phyloP scores from a whole-genome alignment of 2,329 filamentous ascomycete genomes.

The Neophaeococcomyces aloes region DNA sequence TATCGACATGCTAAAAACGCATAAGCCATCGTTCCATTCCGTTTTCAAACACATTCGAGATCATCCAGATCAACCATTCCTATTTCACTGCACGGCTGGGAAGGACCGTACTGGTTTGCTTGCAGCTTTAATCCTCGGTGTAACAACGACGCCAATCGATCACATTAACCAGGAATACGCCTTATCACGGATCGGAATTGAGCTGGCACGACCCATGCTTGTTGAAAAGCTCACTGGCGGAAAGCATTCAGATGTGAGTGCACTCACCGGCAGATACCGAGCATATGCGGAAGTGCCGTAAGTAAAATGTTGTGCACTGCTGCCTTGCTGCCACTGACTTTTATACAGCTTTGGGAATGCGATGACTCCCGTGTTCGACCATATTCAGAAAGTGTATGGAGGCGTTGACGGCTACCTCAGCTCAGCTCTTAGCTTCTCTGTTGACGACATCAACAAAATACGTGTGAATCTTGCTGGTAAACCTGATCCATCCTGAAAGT shows the following conservation, averaged over 20 bases:
- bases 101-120: conserved; percentile 67
- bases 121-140: conserved; percentile 51
- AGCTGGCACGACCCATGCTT: conserved; percentile 3
- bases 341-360: background rate
- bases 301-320: background rate
- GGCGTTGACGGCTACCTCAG: conserved; percentile 54
- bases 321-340: background rate
- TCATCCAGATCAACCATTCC: conserved; percentile 37
- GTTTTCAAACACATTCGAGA: conserved; percentile 51
- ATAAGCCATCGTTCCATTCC: conserved; percentile 42
- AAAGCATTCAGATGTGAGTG: background rate
- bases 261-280: background rate
- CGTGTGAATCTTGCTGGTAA: too few relatives aligned
- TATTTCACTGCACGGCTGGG: conserved; percentile 64
- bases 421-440: conserved; percentile 47
- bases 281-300: conserved; percentile 1
- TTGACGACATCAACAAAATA: conserved; percentile 30
- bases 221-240: background rate
- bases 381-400: conserved; percentile 51
- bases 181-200: conserved; percentile 52
- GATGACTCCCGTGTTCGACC: conserved; percentile 41
- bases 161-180: conserved; percentile 55
- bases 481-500: too few relatives aligned
- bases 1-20: conserved; percentile 55
- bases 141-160: conserved; percentile 50